Conservation (phyloP, 164 flowering plant genomes). For the Malania oleifera region DNA sequence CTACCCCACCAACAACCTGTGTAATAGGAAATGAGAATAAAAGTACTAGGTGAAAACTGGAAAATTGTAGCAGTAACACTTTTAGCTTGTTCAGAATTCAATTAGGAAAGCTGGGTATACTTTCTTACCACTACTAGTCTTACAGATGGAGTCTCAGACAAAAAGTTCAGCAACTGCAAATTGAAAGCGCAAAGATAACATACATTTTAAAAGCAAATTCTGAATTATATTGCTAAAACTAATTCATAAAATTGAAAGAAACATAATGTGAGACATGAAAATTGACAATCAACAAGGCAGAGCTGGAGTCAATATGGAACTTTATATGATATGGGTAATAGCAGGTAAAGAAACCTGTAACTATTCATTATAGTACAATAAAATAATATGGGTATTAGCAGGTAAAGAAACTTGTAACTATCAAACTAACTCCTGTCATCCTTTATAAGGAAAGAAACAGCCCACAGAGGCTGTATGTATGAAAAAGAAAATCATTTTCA, state of each 20-base stretch:
- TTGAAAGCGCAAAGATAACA: conserved; percentile 3
- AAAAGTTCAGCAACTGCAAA: conserved; percentile 74
- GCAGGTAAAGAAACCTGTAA: not conserved
- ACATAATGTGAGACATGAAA: not conserved
- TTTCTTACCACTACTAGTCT: conserved; percentile 72
- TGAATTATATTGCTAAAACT: not conserved
- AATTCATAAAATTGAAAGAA: not conserved
- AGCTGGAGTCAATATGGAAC: not conserved
- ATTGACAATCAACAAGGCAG: not conserved
- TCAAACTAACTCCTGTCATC: no score
- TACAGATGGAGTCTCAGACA: conserved; percentile 76
- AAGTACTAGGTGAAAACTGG: not conserved
- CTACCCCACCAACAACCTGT: conserved; percentile 83
- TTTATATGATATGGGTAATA: not conserved
- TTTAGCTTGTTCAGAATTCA: conserved; percentile 9
- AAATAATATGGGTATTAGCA: no score
- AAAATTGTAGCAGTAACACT: not conserved
- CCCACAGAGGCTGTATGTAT: no score
- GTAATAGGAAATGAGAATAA: not conserved
- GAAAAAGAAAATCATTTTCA: no score
- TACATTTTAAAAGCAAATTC: not conserved
- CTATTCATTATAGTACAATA: no score
- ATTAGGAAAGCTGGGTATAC: not conserved
- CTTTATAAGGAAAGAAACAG: no score
- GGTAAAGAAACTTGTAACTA: no score